phyloP scores from a whole-genome alignment of 73 alveolate species.

The Paramecium pentaurelia region DNA sequence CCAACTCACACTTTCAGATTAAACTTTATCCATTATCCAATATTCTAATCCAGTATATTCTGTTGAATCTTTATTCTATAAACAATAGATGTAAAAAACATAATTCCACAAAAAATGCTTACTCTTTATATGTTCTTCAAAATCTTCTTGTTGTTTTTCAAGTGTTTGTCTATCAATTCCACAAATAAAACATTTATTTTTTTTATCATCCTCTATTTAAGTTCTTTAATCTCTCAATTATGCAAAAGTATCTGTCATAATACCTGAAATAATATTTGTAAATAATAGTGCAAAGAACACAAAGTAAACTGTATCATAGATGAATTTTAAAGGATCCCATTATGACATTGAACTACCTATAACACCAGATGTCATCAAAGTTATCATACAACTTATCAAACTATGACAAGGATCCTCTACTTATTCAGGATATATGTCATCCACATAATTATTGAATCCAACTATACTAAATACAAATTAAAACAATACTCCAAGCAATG shows the following conservation, averaged over 20 bases:
- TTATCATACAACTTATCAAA: constrained; percentile 47
- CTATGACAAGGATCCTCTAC: constrained; percentile 24
- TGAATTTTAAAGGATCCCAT: constrained; percentile 58
- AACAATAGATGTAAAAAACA: constrained; percentile 39
- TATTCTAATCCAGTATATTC: constrained; percentile 53
- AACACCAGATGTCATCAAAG: constrained; percentile 57
- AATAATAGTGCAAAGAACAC: constrained; percentile 40
- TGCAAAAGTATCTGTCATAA: constrained; percentile 56
- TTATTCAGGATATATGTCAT: constrained; percentile 42
- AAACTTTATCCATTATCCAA: constrained; percentile 27
- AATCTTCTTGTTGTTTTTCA: constrained; percentile 44
- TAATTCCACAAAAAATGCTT: constrained; percentile 60
- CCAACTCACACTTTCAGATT: constrained; percentile 39
- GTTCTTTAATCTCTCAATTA: constrained; percentile 56
- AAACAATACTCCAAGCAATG: constrained; percentile 26
- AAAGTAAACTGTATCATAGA: constrained; percentile 42
- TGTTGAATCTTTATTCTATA: constrained; percentile 22
- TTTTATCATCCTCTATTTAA: constrained; percentile 45
- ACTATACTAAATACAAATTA: constrained; percentile 39
- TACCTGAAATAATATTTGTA: constrained; percentile 52
- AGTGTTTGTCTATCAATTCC: constrained; percentile 54
- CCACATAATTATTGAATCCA: constrained; percentile 42
- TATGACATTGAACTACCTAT: constrained; percentile 51
- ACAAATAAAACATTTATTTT: constrained; percentile 58
- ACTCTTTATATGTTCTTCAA: constrained; percentile 35